These are phyloP conservation scores for Solanum chmielewskii DNA, from an alignment of 257 asterid genomes.

Conservation along the genomic window DNA sequence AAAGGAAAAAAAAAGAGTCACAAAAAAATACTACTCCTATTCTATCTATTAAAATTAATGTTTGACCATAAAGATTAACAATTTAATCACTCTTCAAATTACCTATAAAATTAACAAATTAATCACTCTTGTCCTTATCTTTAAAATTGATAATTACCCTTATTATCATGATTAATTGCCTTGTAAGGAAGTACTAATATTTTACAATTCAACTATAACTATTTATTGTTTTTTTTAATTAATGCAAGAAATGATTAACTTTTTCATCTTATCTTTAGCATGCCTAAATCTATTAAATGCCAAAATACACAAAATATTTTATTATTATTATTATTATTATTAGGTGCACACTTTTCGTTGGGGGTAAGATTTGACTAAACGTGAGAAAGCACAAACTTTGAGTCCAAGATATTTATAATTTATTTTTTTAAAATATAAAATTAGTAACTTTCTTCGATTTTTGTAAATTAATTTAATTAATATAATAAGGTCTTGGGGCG, in stretches of 20 bases:
- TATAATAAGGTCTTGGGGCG: slow-evolving; percentile 21
- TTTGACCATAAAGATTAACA: neutral
- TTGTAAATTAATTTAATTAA: neutral
- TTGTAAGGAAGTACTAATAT: neutral
- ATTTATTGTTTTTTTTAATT: neutral
- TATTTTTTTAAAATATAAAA: neutral
- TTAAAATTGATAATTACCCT: neutral
- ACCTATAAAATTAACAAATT: neutral
- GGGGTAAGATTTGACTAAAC: slow-evolving; percentile 2
- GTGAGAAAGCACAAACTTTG: neutral
- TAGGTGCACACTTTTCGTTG: slow-evolving; percentile 1
- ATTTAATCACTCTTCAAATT: neutral
- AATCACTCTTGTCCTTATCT: neutral
- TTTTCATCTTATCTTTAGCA: neutral
- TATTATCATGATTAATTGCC: neutral
- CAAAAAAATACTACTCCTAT: neutral
- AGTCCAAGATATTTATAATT: neutral
- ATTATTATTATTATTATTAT: neutral
- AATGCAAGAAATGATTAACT: neutral
- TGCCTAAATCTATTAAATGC: neutral
- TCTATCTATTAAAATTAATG: neutral
- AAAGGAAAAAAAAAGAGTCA: neutral
- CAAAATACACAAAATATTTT: neutral
- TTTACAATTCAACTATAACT: neutral
- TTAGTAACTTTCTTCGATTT: neutral